A percentile compares a stretch with the other conserved stretches of the same genome.
Evolutionary conservation across 768 basidiomycete genomes (phyloP).

Genomic region (Polyporus arcularius): DNA sequence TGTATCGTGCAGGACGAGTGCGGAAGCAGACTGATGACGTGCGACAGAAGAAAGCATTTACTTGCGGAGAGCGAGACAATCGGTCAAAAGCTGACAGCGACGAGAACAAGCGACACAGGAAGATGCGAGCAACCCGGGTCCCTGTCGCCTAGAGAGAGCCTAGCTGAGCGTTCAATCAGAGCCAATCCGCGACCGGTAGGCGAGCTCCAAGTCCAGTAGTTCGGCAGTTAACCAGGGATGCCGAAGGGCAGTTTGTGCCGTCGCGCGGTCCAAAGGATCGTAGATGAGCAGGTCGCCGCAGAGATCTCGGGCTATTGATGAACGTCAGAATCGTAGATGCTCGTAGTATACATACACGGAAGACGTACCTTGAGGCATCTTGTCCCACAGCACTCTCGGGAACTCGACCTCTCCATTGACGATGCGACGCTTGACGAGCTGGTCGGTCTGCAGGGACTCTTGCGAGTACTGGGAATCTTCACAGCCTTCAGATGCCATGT

Average conservation of each 20-base stretch:
- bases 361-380: slow-evolving; percentile 57
- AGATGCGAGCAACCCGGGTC: not conserved
- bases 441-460: slow-evolving; percentile 50
- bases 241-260: slow-evolving; percentile 59
- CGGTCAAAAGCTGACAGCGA: not conserved
- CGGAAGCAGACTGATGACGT: not conserved
- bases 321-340: not conserved
- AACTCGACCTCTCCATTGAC: slow-evolving; percentile 63
- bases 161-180: not conserved
- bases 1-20: not conserved
- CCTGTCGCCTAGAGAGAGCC: not conserved
- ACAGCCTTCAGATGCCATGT: slow-evolving; percentile 17
- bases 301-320: slow-evolving; percentile 54
- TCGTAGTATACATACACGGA: not conserved
- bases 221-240: slow-evolving; percentile 71
- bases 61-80: not conserved
- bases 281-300: slow-evolving; percentile 63
- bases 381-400: slow-evolving; percentile 52
- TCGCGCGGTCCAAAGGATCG: slow-evolving; percentile 59
- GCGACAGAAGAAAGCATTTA: not conserved
- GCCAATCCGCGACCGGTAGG: slow-evolving; percentile 58
- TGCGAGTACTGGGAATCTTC: slow-evolving; percentile 38
- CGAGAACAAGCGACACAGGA: not conserved
- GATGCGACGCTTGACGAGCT: slow-evolving; percentile 68
- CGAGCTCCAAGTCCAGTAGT: slow-evolving; percentile 55